Base-by-base conservation (phyloP, 257 asterid genomes). In the Solanum chmielewskii region DNA sequence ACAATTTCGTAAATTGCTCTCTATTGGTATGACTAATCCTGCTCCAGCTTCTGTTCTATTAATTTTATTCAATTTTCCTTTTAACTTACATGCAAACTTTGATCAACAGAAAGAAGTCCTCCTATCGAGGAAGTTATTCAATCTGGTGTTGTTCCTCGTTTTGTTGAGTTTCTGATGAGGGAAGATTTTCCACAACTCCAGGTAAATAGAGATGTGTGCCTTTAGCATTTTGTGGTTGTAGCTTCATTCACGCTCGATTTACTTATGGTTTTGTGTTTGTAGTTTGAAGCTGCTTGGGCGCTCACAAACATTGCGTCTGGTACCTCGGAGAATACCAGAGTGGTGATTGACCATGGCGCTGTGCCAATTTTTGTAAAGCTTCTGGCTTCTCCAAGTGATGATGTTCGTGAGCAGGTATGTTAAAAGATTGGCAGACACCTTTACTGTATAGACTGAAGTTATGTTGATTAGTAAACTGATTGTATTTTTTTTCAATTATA, bases 201-300 rank as follows among this genome's bases (percentile, higher is more conserved):
- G 98, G 99, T 96, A 80, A 88, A 83, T 87, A 85, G 16, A 64
- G 77, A 80, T 35, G 33, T 87, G 62, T 45, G 64, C 64, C 44
- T 81, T 52, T 15, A 11, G 62, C 20, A 7, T 83, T 20, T 25
- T 27, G 64, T 62, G 31, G 3, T 47, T 39, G 41, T 80, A 60
- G 37, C 27, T 45, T n/a, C 23, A 39, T 45, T n/a, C 25, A 39
- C 9, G 3, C 20, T 83, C 90, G 59, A 85, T 15, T 62, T 89
- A 83, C 78, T 18, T 64, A 20, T 13, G 59, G 14, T 66, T 68
- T 83, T 52, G 29, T 56, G 27, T 86, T 83, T 89, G 56, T 92
- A 95, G 98, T 94, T 96, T 88, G 98, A 95, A 90, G 95, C 98
- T 91, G 98, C 98, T 86, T 96, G 99, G 99, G 99, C 99, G 8